phyloP scores from a whole-genome alignment of 805 yeast genomes.

The Maudiozyma saulgeensis region DNA sequence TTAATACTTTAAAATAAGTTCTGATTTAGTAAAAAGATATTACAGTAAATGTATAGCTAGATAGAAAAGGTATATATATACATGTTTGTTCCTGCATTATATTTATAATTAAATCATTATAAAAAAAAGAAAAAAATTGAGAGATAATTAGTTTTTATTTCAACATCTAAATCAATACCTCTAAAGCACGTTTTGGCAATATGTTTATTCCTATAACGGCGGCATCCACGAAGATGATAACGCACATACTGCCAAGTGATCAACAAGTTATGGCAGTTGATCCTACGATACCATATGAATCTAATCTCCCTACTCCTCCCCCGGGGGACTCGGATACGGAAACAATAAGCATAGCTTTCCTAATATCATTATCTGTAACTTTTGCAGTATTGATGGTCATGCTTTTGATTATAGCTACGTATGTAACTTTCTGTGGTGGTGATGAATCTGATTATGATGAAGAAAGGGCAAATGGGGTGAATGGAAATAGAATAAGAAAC shows the following conservation, averaged over 20 bases:
- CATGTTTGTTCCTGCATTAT: too few relatives aligned
- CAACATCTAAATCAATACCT: too few relatives aligned
- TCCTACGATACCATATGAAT: slow-evolving; percentile 2
- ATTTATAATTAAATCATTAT: too few relatives aligned
- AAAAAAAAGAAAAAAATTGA: too few relatives aligned
- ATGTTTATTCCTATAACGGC: background rate
- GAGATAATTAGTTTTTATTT: too few relatives aligned
- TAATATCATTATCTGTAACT: slow-evolving; percentile 28
- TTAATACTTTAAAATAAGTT: too few relatives aligned
- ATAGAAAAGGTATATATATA: too few relatives aligned
- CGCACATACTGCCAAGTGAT: background rate
- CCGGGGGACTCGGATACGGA: slow-evolving; percentile 22
- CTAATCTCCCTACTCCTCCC: slow-evolving; percentile 5
- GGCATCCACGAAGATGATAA: background rate
- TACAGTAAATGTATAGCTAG: too few relatives aligned
- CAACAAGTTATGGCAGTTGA: background rate
- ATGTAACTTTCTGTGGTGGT: slow-evolving; percentile 26
- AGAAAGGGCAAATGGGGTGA: slow-evolving; percentile 11
- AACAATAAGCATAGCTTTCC: slow-evolving; percentile 26
- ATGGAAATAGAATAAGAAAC: slow-evolving; percentile 4
- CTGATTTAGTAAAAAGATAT: too few relatives aligned
- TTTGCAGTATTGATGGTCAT: slow-evolving; percentile 27
- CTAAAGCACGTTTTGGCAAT: too few relatives aligned
- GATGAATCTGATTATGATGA: slow-evolving; percentile 29
- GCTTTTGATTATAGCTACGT: slow-evolving; percentile 23